Evolutionary conservation across 2,329 filamentous ascomycete species (phyloP).

Genomic region (Monosporascus sp.): DNA sequence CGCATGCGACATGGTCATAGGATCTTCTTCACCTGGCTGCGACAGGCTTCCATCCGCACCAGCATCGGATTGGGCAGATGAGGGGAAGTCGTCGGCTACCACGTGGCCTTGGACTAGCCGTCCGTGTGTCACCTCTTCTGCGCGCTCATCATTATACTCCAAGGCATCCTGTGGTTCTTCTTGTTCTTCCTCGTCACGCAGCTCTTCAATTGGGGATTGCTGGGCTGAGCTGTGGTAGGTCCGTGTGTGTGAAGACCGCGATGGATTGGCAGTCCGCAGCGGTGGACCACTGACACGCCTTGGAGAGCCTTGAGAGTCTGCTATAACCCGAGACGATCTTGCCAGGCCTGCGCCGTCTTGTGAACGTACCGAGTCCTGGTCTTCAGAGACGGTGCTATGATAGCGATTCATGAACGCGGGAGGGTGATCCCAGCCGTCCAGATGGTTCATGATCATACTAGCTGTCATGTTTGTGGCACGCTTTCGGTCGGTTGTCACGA

Average conservation of each 20-base stretch:
- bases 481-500: conserved; percentile 81
- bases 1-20: conserved; percentile 73
- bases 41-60: conserved; percentile 53
- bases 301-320: conserved; percentile 41
- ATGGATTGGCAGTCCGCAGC: conserved; percentile 21
- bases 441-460: conserved; percentile 69
- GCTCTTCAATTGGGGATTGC: conserved; percentile 29
- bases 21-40: conserved; percentile 56
- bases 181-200: conserved; percentile 32
- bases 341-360: conserved; percentile 22
- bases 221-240: conserved; percentile 28
- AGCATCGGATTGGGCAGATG: conserved; percentile 65
- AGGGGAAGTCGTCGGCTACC: conserved; percentile 88
- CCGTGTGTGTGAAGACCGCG: conserved; percentile 23
- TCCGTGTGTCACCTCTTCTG: conserved; percentile 84
- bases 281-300: conserved; percentile 28
- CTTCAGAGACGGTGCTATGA: conserved; percentile 15
- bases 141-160: conserved; percentile 72
- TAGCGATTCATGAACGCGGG: conserved; percentile 20
- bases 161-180: conserved; percentile 28
- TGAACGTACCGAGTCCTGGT: conserved; percentile 13
- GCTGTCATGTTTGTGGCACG: conserved; percentile 63
- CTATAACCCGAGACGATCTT: conserved; percentile 21
- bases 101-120: conserved; percentile 90
- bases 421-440: conserved; percentile 45